Evolutionary conservation across 768 basidiomycete genomes (phyloP).

Genomic region (Mycena floridula): DNA sequence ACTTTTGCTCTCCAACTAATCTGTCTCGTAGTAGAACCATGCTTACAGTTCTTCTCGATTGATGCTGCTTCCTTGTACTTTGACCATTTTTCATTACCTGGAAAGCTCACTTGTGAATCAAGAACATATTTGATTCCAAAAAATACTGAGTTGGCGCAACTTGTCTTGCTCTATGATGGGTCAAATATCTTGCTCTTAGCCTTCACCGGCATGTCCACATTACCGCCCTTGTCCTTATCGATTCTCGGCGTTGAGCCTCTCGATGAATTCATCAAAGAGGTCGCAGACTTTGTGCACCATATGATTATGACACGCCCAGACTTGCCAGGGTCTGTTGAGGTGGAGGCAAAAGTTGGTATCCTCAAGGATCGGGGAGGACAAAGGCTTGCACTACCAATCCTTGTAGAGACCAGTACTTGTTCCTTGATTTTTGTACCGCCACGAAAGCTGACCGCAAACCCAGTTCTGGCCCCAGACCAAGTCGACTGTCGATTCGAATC

Average conservation of each 20-base stretch:
- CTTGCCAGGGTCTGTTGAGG: constrained; percentile 60
- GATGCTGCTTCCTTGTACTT: too few relatives aligned
- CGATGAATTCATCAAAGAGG: constrained; percentile 88
- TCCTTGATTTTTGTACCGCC: neutral
- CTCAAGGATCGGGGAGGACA: constrained; percentile 54
- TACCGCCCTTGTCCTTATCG: constrained; percentile 68
- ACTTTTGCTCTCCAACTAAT: too few relatives aligned
- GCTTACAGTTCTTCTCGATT: too few relatives aligned
- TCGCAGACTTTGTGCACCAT: constrained; percentile 84
- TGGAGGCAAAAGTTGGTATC: constrained; percentile 87
- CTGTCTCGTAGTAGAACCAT: too few relatives aligned
- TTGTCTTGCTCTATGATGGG: too few relatives aligned
- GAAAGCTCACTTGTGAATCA: too few relatives aligned
- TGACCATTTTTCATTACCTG: too few relatives aligned
- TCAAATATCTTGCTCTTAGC: too few relatives aligned
- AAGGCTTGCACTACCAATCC: constrained; percentile 64
- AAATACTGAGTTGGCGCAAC: too few relatives aligned
- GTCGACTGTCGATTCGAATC: constrained; percentile 78
- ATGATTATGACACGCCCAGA: constrained; percentile 54
- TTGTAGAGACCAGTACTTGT: constrained; percentile 78
- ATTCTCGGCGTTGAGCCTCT: constrained; percentile 87
- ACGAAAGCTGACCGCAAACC: neutral
- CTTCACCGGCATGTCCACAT: constrained; percentile 8
- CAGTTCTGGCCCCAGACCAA: constrained; percentile 64
- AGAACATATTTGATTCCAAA: too few relatives aligned